Conservation (phyloP, 2,329 filamentous ascomycete genomes). For the Balansia obtecta region DNA sequence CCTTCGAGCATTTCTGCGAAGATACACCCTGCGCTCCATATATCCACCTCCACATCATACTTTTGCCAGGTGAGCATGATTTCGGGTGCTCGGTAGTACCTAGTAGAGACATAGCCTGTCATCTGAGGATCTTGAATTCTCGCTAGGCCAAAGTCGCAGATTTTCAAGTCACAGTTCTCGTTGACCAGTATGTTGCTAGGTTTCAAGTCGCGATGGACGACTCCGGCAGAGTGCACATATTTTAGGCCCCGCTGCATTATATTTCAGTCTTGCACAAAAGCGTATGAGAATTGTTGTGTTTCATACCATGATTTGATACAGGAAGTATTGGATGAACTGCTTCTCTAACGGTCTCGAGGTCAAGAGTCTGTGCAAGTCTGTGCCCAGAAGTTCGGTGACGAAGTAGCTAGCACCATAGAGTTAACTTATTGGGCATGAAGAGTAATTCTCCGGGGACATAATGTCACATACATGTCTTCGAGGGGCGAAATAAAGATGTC, state of each 20-base stretch:
- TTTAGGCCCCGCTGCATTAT: conserved; percentile 72
- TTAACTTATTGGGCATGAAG: conserved; percentile 8
- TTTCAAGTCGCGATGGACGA: conserved; percentile 95
- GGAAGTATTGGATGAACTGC: conserved; percentile 99
- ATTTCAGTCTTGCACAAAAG: conserved; percentile 7
- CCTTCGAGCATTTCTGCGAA: conserved; percentile 99
- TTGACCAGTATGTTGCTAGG: conserved; percentile 99
- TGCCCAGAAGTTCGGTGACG: conserved; percentile 93
- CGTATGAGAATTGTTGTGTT: too few relatives aligned
- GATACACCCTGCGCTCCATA: conserved; percentile 98
- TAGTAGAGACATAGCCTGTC: conserved; percentile 96
- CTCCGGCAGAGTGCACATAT: conserved; percentile 97
- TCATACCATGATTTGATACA: conserved; percentile 90
- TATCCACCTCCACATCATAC: conserved; percentile 97
- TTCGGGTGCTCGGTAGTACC: conserved; percentile 97
- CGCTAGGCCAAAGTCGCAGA: conserved; percentile 95
- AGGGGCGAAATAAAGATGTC: conserved; percentile 99
- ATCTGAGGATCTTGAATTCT: conserved; percentile 98
- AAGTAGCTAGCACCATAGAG: conserved; percentile 57
- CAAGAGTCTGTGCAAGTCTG: conserved; percentile 87
- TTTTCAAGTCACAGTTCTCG: conserved; percentile 98
- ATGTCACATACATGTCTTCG: conserved; percentile 74
- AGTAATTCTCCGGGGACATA: conserved; percentile 3
- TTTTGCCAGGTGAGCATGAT: conserved; percentile 99
- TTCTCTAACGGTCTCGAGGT: conserved; percentile 95